These are phyloP conservation scores for Fusarium ambrosium DNA, from an alignment of 2,329 filamentous ascomycete genomes.

Conservation along the genomic window DNA sequence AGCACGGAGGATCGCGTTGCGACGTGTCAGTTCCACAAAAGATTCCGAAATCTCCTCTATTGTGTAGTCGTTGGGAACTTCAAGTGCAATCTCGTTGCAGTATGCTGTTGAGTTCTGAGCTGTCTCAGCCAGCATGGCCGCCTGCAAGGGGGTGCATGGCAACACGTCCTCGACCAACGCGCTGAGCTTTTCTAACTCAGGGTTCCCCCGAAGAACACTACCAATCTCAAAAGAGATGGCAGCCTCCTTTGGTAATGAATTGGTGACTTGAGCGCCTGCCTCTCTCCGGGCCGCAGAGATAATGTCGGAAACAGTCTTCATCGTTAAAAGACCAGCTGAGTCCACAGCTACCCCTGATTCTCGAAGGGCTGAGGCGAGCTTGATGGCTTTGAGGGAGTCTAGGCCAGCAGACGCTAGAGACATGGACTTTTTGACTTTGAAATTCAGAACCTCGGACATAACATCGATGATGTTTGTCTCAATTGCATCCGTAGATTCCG, in stretches of 20 bases:
- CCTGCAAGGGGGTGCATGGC: constrained; percentile 80
- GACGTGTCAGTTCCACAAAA: constrained; percentile 62
- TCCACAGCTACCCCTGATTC: constrained; percentile 66
- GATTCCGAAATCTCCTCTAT: constrained; percentile 60
- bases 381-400: constrained; percentile 69
- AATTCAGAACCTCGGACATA: constrained; percentile 58
- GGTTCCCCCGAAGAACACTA: constrained; percentile 32
- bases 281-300: constrained; percentile 31
- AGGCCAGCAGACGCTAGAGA: constrained; percentile 69
- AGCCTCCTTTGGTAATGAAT: constrained; percentile 5
- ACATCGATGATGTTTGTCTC: constrained; percentile 54
- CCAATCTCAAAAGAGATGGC: constrained; percentile 34
- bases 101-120: constrained; percentile 71
- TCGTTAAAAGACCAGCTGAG: constrained; percentile 73
- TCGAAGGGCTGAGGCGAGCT: constrained; percentile 74
- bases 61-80: constrained; percentile 58
- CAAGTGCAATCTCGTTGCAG: constrained; percentile 81
- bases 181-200: constrained; percentile 29
- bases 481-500: constrained; percentile 35
- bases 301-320: constrained; percentile 58
- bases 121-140: constrained; percentile 85
- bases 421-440: constrained; percentile 52
- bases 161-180: constrained; percentile 59
- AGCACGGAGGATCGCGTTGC: constrained; percentile 78
- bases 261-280: not conserved